Evolutionary conservation across 805 yeast species (phyloP), one percentile per base, ranked within the genome.

Genomic region (Spathaspora gorwiae): DNA sequence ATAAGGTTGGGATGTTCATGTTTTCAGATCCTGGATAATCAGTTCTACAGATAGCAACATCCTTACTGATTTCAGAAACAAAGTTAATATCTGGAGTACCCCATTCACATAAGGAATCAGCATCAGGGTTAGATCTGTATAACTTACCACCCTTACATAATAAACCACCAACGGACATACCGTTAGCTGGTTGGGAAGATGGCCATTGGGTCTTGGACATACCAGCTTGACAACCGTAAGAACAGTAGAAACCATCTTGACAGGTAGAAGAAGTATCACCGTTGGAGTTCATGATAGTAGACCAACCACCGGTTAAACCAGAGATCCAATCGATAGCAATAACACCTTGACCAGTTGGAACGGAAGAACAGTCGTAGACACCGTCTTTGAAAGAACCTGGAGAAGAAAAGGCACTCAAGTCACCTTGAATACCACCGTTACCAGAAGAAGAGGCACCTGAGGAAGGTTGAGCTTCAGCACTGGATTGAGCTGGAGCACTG

Each of bases 141-240:
- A 92, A 77, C 72, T 80, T 80, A 56, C 98, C 98, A 64, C 72
- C 69, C 67, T 84, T 78, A 79, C 99, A 92, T 59, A 70, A 65
- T 59, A 92, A 79, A 64, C 99, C 99, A 71, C 99, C 99, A 54
- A 92, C 81, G 37, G 97, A 86, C 46, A 84, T 85, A 73, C 98
- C 98, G 66, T 73, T 78, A 45, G 85, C 53, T 46, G 98, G 98
- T 76, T 92, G 99, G 45, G 64, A 54, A 38, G 83, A 70, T 52
- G 98, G 98, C 96, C 95, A 92, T 76, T 92, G 99, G 46, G 97
- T 89, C 82, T 92, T 92, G 61, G 97, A 88, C 96, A 89, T 88
- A 79, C 98, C 99, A 37, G 97, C 82, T 75, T 90, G 95, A 76
- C 99, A 92, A 48, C 98, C 96, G 71, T 92, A 92, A 48, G 98